These are phyloP conservation scores for Cercospora berteroae DNA, from an alignment of 2,329 filamentous ascomycete species.

Conservation along the genomic window DNA sequence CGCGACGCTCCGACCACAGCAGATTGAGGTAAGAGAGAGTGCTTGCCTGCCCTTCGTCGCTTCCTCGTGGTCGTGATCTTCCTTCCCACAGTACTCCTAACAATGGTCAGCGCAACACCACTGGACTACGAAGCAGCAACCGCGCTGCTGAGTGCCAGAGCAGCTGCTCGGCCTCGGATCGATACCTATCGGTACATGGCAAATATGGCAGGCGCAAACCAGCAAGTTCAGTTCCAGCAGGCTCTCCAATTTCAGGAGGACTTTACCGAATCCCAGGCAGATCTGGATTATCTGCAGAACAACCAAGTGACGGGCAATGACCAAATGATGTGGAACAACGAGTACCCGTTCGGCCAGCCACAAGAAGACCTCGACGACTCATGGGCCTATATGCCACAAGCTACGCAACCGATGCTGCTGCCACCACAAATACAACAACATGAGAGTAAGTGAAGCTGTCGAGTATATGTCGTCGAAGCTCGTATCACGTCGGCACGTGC, in stretches of 20 bases:
- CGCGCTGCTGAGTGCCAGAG: neutral
- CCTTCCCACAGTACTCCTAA: neutral
- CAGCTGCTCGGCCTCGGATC: neutral
- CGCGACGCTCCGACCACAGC: neutral
- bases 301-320: neutral
- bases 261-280: neutral
- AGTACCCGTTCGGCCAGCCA: neutral
- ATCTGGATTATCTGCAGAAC: neutral
- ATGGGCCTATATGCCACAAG: neutral
- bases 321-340: neutral
- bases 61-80: neutral
- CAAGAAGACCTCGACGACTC: neutral
- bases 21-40: neutral
- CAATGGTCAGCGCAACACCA: constrained; percentile 3
- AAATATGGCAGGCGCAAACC: neutral
- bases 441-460: neutral
- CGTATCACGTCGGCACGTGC: neutral
- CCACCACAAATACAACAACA: neutral
- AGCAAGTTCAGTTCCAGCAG: neutral
- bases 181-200: constrained; percentile 4
- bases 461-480: neutral
- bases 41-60: neutral
- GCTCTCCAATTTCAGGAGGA: neutral
- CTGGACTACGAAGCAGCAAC: constrained; percentile 4
- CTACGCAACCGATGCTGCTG: neutral